These are phyloP conservation scores for Penicillium antarcticum DNA, from an alignment of 495 filamentous ascomycete species.

Conservation along the genomic window DNA sequence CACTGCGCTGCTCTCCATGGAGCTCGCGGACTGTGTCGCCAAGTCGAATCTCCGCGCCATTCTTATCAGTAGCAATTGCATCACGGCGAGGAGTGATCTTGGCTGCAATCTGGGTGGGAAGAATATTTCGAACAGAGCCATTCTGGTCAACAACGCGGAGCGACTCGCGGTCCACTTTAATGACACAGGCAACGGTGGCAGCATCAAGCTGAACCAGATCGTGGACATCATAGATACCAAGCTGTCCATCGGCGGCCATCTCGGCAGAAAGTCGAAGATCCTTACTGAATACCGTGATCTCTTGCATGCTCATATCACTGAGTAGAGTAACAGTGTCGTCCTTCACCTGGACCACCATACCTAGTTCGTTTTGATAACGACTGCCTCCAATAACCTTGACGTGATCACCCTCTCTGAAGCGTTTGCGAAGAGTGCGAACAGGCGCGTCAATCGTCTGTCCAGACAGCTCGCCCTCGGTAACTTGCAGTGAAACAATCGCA, in stretches of 20 bases:
- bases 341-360: conserved; percentile 91
- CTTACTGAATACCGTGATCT: conserved; percentile 97
- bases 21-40: conserved; percentile 92
- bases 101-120: conserved; percentile 88
- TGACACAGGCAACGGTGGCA: conserved; percentile 84
- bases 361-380: conserved; percentile 87
- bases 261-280: conserved; percentile 91
- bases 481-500: conserved; percentile 86
- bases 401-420: conserved; percentile 91
- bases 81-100: conserved; percentile 74
- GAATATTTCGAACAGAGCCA: conserved; percentile 71
- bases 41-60: conserved; percentile 85
- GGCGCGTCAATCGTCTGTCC: conserved; percentile 91
- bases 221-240: conserved; percentile 83
- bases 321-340: conserved; percentile 89
- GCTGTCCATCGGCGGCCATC: conserved; percentile 71
- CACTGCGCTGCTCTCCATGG: conserved; percentile 77
- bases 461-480: conserved; percentile 76
- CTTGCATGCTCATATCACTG: conserved; percentile 83
- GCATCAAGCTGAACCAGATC: conserved; percentile 94
- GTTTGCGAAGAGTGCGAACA: conserved; percentile 87
- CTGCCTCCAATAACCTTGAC: conserved; percentile 98
- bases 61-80: conserved; percentile 87
- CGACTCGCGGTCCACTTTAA: conserved; percentile 93
- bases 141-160: conserved; percentile 89